phyloP scores from a whole-genome alignment of 345 rosid species.

The Gossypium bickii region DNA sequence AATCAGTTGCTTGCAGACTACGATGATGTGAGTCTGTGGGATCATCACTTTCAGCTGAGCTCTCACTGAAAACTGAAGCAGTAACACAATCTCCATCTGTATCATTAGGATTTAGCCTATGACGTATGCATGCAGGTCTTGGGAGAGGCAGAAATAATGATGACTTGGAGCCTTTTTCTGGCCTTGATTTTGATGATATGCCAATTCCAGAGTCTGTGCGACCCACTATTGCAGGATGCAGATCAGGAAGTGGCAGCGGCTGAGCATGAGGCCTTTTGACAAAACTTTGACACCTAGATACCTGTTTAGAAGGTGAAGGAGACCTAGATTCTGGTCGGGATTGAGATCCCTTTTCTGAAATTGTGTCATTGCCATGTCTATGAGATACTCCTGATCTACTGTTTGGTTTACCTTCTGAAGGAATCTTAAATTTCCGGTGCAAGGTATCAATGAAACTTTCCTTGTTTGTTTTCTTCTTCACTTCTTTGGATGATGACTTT shows the following conservation, averaged over 20 bases:
- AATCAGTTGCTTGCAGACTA: constrained; percentile 47
- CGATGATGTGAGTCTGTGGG: constrained; percentile 32
- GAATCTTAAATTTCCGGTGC: constrained; percentile 42
- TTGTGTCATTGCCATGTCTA: constrained; percentile 38
- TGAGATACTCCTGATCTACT: constrained; percentile 35
- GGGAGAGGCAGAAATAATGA: constrained; percentile 47
- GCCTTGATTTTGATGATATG: constrained; percentile 30
- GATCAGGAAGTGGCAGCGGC: constrained; percentile 57
- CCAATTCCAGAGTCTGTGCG: constrained; percentile 43
- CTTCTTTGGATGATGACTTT: constrained; percentile 45
- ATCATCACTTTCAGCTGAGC: constrained; percentile 50
- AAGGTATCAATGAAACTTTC: constrained; percentile 43
- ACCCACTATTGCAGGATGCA: constrained; percentile 28
- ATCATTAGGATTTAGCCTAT: constrained; percentile 34
- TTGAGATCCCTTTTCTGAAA: constrained; percentile 40
- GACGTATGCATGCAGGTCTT: constrained; percentile 42
- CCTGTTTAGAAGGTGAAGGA: constrained; percentile 50
- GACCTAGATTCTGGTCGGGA: constrained; percentile 50
- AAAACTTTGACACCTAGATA: constrained; percentile 53
- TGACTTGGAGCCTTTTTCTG: constrained; percentile 39
- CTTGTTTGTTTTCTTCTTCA: constrained; percentile 49
- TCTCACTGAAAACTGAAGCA: constrained; percentile 46
- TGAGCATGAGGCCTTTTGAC: constrained; percentile 45
- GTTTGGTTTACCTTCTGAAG: constrained; percentile 38
- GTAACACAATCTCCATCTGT: constrained; percentile 44